phyloP scores from a whole-genome alignment of 441 rosid species.

The Sinapis alba region DNA sequence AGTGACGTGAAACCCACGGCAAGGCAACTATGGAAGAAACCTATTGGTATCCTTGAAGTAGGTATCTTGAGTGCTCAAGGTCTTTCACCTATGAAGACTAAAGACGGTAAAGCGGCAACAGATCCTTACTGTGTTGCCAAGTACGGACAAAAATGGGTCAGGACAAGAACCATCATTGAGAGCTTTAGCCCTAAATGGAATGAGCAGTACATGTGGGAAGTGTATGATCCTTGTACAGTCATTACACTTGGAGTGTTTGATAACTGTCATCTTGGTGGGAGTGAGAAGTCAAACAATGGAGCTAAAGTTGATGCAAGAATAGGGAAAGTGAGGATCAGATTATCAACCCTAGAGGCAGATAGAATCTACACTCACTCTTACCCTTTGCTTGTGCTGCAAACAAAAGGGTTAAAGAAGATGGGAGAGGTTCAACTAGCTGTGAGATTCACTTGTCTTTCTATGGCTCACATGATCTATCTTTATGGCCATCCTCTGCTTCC shows the following conservation, averaged over 20 bases:
- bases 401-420: slow-evolving; percentile 70
- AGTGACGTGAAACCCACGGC: not conserved
- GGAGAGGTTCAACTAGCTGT: slow-evolving; percentile 70
- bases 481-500: slow-evolving; percentile 65
- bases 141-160: not conserved
- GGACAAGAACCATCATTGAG: not conserved
- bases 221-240: not conserved
- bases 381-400: slow-evolving; percentile 61
- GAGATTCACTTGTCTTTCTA: slow-evolving; percentile 67
- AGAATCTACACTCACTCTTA: slow-evolving; percentile 68
- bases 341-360: slow-evolving; percentile 65
- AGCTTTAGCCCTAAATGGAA: not conserved
- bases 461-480: slow-evolving; percentile 61
- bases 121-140: not conserved
- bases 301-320: slow-evolving; percentile 56
- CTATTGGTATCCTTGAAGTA: not conserved
- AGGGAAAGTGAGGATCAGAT: slow-evolving; percentile 68
- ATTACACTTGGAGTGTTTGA: not conserved
- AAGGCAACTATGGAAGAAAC: not conserved
- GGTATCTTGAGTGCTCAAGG: not conserved
- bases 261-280: slow-evolving; percentile 59
- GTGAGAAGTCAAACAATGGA: slow-evolving; percentile 51
- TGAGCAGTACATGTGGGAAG: not conserved
- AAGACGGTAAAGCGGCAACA: not conserved
- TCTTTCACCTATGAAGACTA: not conserved